Evolutionary conservation across 495 filamentous ascomycete species (phyloP), one percentile per base, ranked within the genome.

Genomic region (Pyrenopolyporus hunteri): DNA sequence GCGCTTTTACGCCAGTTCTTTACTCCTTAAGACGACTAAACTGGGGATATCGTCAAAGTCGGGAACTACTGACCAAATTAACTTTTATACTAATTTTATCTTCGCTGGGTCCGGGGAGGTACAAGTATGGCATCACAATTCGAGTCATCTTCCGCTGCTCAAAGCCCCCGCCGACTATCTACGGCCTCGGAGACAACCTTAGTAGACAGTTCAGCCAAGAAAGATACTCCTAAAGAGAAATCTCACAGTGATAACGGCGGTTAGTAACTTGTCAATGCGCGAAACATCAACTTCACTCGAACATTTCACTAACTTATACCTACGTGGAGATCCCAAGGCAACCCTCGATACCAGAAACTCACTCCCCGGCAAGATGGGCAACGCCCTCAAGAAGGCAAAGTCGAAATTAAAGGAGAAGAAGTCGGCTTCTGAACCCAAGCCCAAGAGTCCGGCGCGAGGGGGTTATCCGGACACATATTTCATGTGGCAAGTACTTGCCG

Each of bases 401-500:
- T 42, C 57, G 10, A 66, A 60, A 42, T 51, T 66, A 7, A 17
- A 28, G 7, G 40, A 45, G 0, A 57, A 39, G 11, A 16, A 28
- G n/a, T 42, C 40, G 13, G 11, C 40, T 7, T 32, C 46, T 3
- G 26, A 51, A 23, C 16, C 50, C 1, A 52, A 40, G 36, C 19
- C 31, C 16, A 46, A 48, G 25, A 32, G 7, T 0, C 52, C 20
- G 3, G 51, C 1, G 4, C 2, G 1, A 4, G 47, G 54, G 25
- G 29, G 20, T 5, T 66, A 66, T 8, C 63, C 63, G 13, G 63
- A 66, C 22, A 48, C 47, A 0, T 4, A 2, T 4, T 61, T 33
- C 25, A 66, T 66, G 63, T 66, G 57, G 63, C 51, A 20, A 37
- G 25, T 57, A 25, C 26, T 66, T 7, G 63, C 52, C 16, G 63